Base-by-base conservation (phyloP, 129 eudicot species). In the Flaveria bidentis region DNA sequence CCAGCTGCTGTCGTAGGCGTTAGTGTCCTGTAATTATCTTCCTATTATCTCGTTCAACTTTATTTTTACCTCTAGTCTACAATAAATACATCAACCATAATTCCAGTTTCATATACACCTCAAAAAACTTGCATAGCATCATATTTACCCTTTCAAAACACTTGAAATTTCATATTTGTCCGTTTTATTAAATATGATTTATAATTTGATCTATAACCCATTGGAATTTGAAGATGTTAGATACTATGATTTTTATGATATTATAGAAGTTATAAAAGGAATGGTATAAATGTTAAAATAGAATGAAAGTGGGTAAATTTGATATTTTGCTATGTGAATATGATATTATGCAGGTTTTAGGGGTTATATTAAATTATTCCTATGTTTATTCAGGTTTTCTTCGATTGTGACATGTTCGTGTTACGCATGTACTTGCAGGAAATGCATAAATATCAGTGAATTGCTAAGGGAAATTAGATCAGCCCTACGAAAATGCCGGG, bases 1-100 rank as follows among this genome's bases (percentile, higher is more conserved):
- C 97, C 99, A 33, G 80, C 70, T 60, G 93, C 99, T 56, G 96
- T 94, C 52, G 90, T 94, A 64, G 97, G 96, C 49, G 97, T 89
- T 53, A 94, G 99, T 80, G 99, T 94, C 73, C 75, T 94, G 99
- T 94, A 87, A 94, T 47, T 46, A 11, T 58, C 18, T 58, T 60
- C 69, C 33, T 22, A 44, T 13, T 3, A 72, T 55, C 52, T 18
- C 39, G 6, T 55, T 73, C 12, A 18, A 55, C 18, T 36, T 53
- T 7, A 25, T 39, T 18, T 72, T 17, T 28, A 26, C 60, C 13
- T 71, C 20, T 28, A 60, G 26, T 39, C 15, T 66, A n/a, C 15
- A 66, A 9, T 8, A 16, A 39, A 64, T 1, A n/a, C 50, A 36
- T 41, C 51, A 2, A 41, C 25, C 71, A 72, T 49, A 26, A 15